Evolutionary conservation across 2,329 filamentous ascomycete genomes (phyloP).

Genomic region (Raffaelea ambrosiae): DNA sequence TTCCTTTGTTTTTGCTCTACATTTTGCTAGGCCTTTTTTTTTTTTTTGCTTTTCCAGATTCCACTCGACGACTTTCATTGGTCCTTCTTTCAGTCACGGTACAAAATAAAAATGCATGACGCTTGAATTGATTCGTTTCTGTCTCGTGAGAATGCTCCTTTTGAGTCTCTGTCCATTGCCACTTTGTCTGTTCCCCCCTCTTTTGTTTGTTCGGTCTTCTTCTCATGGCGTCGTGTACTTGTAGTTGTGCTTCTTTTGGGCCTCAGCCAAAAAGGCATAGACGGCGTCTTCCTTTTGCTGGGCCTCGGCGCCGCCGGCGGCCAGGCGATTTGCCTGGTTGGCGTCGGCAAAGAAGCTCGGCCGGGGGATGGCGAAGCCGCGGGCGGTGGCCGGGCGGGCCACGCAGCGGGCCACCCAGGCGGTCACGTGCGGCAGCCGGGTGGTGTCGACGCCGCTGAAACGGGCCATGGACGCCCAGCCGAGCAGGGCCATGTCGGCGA

Average conservation of each 20-base stretch:
- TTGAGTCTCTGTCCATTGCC: too few relatives aligned
- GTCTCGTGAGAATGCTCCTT: too few relatives aligned
- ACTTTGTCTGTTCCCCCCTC: too few relatives aligned
- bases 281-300: constrained; percentile 34
- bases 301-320: constrained; percentile 32
- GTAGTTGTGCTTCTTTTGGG: constrained; percentile 38
- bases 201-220: too few relatives aligned
- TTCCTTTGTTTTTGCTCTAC: not conserved
- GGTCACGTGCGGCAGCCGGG: constrained; percentile 55
- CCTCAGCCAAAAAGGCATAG: constrained; percentile 24
- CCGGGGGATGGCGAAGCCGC: constrained; percentile 53
- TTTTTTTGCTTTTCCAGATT: not conserved
- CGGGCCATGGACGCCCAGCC: constrained; percentile 56
- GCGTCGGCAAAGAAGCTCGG: constrained; percentile 28
- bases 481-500: constrained; percentile 65
- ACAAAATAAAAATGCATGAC: too few relatives aligned
- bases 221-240: constrained; percentile 36
- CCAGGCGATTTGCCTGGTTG: constrained; percentile 26
- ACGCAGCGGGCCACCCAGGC: constrained; percentile 58
- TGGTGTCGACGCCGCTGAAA: constrained; percentile 54
- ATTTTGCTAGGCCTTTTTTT: not conserved
- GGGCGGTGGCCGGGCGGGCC: constrained; percentile 51
- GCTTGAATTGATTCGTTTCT: too few relatives aligned
- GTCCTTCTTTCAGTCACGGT: too few relatives aligned
- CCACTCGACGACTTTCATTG: too few relatives aligned